A percentile compares a stretch with the other conserved stretches of the same genome.
Evolutionary conservation across 768 basidiomycete genomes (phyloP).

Genomic region (Coprinopsis strossmayeri): DNA sequence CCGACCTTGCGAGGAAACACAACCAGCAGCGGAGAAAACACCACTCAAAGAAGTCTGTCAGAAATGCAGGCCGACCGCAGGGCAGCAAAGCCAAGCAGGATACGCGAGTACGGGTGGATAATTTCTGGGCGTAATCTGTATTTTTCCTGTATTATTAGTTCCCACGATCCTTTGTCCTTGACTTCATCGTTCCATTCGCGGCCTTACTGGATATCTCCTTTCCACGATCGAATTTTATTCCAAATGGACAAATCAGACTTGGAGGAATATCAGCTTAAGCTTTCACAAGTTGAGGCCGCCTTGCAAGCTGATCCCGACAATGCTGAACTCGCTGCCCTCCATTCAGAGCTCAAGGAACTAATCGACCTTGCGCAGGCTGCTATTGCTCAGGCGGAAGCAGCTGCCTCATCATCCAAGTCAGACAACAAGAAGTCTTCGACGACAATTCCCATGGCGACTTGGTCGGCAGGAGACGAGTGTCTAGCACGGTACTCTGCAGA

Average conservation of each 20-base stretch:
- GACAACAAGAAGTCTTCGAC: conserved; percentile 47
- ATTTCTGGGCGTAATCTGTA: conserved; percentile 48
- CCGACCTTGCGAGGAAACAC: conserved; percentile 53
- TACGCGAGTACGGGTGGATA: conserved; percentile 53
- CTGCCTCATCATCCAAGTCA: conserved; percentile 46
- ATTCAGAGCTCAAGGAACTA: conserved; percentile 75
- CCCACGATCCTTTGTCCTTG: conserved; percentile 9
- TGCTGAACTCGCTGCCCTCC: conserved; percentile 63
- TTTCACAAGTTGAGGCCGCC: conserved; percentile 81
- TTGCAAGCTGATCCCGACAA: conserved; percentile 73
- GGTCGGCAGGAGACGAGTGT: conserved; percentile 80
- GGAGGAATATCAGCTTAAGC: conserved; percentile 85
- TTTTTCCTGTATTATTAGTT: conserved; percentile 23
- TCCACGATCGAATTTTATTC: conserved; percentile 4
- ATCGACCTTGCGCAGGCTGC: conserved; percentile 74
- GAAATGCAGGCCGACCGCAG: conserved; percentile 58
- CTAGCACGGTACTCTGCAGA: conserved; percentile 83
- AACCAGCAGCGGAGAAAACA: conserved; percentile 65
- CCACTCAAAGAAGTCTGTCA: conserved; percentile 66
- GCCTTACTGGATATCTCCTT: conserved; percentile 2
- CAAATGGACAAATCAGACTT: conserved; percentile 69
- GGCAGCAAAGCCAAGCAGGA: conserved; percentile 88
- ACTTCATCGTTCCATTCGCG: conserved; percentile 1
- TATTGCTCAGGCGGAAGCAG: conserved; percentile 59
- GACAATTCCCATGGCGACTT: conserved; percentile 46